Evolutionary conservation across 164 flowering plant genomes (phyloP).

Genomic region (Paratinospora sagittata): DNA sequence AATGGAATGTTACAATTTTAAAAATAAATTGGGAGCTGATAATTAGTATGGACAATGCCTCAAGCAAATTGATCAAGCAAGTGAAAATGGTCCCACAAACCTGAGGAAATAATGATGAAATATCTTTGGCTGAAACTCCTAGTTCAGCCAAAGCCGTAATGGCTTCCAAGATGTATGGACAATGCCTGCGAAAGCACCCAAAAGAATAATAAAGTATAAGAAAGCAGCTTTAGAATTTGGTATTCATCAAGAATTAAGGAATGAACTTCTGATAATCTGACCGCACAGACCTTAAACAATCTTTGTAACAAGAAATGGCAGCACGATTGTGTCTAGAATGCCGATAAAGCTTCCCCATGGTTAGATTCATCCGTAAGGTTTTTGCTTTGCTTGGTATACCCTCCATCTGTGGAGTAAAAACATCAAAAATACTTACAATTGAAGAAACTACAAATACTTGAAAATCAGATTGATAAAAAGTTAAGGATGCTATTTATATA

Average conservation of each 20-base stretch:
- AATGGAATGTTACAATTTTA: neutral
- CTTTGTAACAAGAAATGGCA: slow-evolving; percentile 75
- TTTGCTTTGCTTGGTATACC: slow-evolving; percentile 85
- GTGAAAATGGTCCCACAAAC: slow-evolving; percentile 33
- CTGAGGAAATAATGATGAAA: slow-evolving; percentile 80
- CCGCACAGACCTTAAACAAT: slow-evolving; percentile 70
- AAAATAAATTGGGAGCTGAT: neutral
- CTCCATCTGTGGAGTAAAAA: slow-evolving; percentile 58
- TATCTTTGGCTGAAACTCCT: slow-evolving; percentile 82
- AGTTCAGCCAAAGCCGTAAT: slow-evolving; percentile 81
- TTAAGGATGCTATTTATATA: no score
- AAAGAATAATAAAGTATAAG: neutral
- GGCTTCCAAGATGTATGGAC: slow-evolving; percentile 84
- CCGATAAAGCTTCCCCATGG: slow-evolving; percentile 86
- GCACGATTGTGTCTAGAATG: slow-evolving; percentile 63
- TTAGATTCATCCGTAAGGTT: slow-evolving; percentile 71
- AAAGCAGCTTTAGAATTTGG: neutral
- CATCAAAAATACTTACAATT: slow-evolving; percentile 3
- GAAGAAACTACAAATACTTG: neutral
- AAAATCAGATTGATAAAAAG: no score
- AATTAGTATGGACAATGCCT: no score
- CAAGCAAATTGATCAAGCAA: neutral
- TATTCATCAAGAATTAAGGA: neutral
- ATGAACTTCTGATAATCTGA: neutral
- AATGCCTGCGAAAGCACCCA: slow-evolving; percentile 49